phyloP scores from a whole-genome alignment of 371 early-diverging fungal species.

The Actinomortierella ambigua region DNA sequence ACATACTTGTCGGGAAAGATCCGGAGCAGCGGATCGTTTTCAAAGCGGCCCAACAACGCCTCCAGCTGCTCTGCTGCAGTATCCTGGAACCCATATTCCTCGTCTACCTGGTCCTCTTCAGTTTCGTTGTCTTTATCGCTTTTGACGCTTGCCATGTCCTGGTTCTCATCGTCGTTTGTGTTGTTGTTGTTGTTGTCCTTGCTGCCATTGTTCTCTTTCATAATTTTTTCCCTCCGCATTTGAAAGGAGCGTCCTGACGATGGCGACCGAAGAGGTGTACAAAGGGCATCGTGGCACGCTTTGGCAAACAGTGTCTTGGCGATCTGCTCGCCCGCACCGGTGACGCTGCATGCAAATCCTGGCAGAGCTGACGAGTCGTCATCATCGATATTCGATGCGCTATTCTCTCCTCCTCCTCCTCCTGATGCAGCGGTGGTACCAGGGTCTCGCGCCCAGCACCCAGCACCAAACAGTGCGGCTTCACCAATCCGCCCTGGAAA shows the following conservation, averaged over 20 bases:
- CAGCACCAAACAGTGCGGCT: constrained; percentile 77
- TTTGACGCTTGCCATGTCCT: not conserved
- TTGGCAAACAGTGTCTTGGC: constrained; percentile 70
- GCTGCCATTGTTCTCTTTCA: too few species aligned
- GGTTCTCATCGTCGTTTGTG: constrained; percentile 37
- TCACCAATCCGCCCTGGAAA: constrained; percentile 86
- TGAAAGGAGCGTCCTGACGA: too few species aligned
- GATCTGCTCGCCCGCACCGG: constrained; percentile 86
- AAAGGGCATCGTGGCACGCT: constrained; percentile 50
- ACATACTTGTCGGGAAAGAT: constrained; percentile 52
- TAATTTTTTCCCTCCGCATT: too few species aligned
- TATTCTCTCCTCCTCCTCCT: too few species aligned
- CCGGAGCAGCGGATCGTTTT: constrained; percentile 48
- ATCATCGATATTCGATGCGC: too few species aligned
- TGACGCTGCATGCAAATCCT: constrained; percentile 71
- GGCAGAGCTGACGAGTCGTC: constrained; percentile 10
- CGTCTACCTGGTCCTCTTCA: not conserved
- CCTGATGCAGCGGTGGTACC: too few species aligned
- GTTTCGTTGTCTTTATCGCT: constrained; percentile 3
- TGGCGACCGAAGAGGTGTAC: too few species aligned
- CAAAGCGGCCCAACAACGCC: constrained; percentile 6
- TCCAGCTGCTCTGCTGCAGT: constrained; percentile 4
- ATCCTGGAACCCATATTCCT: not conserved
- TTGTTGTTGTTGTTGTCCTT: too few species aligned
- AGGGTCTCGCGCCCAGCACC: constrained; percentile 71